Evolutionary conservation across 495 filamentous ascomycete species (phyloP).

Genomic region (Pyrenopolyporus hunteri): DNA sequence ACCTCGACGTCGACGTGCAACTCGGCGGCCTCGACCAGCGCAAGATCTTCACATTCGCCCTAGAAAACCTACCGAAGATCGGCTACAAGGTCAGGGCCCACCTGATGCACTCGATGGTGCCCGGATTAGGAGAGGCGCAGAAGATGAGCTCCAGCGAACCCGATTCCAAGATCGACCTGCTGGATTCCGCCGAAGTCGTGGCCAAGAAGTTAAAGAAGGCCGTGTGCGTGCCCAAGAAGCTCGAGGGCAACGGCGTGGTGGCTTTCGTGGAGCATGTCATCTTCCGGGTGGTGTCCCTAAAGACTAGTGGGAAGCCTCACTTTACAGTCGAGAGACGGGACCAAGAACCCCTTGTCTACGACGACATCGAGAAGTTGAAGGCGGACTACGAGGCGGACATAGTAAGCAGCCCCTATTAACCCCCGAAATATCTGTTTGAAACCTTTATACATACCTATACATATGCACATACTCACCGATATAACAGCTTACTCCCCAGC

Average conservation of each 20-base stretch:
- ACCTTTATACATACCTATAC: not conserved
- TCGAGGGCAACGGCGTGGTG: slow-evolving; percentile 85
- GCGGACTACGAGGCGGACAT: slow-evolving; percentile 81
- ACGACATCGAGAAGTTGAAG: slow-evolving; percentile 69
- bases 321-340: slow-evolving; percentile 62
- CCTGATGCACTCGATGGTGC: slow-evolving; percentile 89
- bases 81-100: slow-evolving; percentile 78
- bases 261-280: slow-evolving; percentile 84
- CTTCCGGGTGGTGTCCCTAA: slow-evolving; percentile 68
- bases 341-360: slow-evolving; percentile 81
- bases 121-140: slow-evolving; percentile 73
- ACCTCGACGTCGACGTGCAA: slow-evolving; percentile 83
- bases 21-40: slow-evolving; percentile 84
- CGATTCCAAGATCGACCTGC: slow-evolving; percentile 88
- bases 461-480: slow-evolving; percentile 35
- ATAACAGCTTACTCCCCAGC: slow-evolving; percentile 78
- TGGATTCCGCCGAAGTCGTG: slow-evolving; percentile 75
- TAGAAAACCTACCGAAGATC: slow-evolving; percentile 73
- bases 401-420: slow-evolving; percentile 55
- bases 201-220: slow-evolving; percentile 84
- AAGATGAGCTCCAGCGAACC: slow-evolving; percentile 71
- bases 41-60: slow-evolving; percentile 85
- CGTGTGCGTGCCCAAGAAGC: slow-evolving; percentile 70
- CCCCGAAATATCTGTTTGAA: not conserved
- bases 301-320: slow-evolving; percentile 51